These are phyloP conservation scores for Zygnema circumcarinatum DNA, from an alignment of 139 green algal genomes.

Conservation along the genomic window DNA sequence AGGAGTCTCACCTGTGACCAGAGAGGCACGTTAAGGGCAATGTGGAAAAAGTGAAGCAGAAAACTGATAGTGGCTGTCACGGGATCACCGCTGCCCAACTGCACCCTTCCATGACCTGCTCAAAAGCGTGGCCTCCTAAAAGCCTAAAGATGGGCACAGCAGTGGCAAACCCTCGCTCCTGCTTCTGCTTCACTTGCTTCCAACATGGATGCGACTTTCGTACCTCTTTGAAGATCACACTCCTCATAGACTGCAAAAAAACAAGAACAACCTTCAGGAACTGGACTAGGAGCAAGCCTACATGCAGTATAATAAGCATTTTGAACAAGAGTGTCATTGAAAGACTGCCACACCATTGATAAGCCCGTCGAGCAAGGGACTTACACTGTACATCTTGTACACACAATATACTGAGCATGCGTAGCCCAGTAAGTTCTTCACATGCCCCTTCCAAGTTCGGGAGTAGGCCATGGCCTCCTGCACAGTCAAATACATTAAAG, in stretches of 20 bases:
- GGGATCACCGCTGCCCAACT: constrained; percentile 42
- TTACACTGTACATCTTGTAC: constrained; percentile 59
- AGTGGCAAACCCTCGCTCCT: too few relatives aligned
- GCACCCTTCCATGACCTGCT: constrained; percentile 9
- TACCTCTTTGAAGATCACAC: neutral
- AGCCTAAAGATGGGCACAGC: too few relatives aligned
- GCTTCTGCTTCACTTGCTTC: too few relatives aligned
- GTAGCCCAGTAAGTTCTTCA: constrained; percentile 85
- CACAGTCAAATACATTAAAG: constrained; percentile 5
- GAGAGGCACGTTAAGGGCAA: constrained; percentile 50
- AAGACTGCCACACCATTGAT: too few relatives aligned
- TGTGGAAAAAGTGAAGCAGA: constrained; percentile 54
- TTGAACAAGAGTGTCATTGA: too few relatives aligned
- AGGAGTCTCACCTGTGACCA: constrained; percentile 47
- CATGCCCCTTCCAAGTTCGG: constrained; percentile 77
- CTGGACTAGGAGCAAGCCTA: too few relatives aligned
- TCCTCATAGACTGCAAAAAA: neutral
- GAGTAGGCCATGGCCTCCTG: constrained; percentile 72
- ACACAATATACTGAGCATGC: constrained; percentile 75
- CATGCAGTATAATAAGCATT: too few relatives aligned
- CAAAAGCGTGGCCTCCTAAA: too few relatives aligned
- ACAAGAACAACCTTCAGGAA: too few relatives aligned
- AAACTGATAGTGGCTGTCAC: constrained; percentile 38
- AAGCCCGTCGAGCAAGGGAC: too few relatives aligned
- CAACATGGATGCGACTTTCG: too few relatives aligned